A percentile compares a stretch with the other conserved stretches of the same genome.
These are phyloP conservation scores for Umbellularia californica DNA, from an alignment of 164 flowering plant species.

Conservation along the genomic window DNA sequence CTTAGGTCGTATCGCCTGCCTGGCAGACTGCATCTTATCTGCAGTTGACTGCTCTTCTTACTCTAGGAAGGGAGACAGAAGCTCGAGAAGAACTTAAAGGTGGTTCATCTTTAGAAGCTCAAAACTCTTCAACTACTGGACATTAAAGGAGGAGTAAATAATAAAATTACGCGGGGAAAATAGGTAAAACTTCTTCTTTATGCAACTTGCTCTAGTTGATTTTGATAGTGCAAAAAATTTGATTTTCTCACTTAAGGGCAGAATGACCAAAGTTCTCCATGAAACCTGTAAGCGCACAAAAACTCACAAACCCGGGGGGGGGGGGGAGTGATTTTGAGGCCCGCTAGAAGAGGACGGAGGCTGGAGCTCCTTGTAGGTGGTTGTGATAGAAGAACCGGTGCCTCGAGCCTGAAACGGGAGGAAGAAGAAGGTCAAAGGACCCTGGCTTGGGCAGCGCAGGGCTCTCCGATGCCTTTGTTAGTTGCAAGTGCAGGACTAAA, in stretches of 20 bases:
- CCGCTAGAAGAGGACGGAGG: too few relatives aligned
- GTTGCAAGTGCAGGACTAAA: too few relatives aligned
- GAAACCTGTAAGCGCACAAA: too few relatives aligned
- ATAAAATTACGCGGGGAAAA: neutral
- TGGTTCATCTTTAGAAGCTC: slow-evolving; percentile 63
- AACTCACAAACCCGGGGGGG: too few relatives aligned
- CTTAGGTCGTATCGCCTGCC: slow-evolving; percentile 72
- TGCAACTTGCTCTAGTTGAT: slow-evolving; percentile 9
- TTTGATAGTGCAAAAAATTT: neutral
- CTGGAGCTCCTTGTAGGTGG: too few relatives aligned
- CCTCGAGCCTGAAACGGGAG: too few relatives aligned
- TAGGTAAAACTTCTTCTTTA: neutral
- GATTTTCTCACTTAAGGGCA: neutral
- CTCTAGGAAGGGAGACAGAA: slow-evolving; percentile 70
- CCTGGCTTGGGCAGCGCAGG: too few relatives aligned
- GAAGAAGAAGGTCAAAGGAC: too few relatives aligned
- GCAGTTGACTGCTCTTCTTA: slow-evolving; percentile 68
- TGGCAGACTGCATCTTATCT: slow-evolving; percentile 86
- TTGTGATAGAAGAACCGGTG: too few relatives aligned
- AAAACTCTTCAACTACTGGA: slow-evolving; percentile 24
- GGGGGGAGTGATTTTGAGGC: too few relatives aligned
- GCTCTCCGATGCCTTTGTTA: too few relatives aligned
- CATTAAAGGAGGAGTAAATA: neutral
- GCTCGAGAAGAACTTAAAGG: slow-evolving; percentile 71
- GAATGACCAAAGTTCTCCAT: neutral